phyloP scores from a whole-genome alignment of 1,284 basidiomycete genomes.

The Austroboletus niveus region DNA sequence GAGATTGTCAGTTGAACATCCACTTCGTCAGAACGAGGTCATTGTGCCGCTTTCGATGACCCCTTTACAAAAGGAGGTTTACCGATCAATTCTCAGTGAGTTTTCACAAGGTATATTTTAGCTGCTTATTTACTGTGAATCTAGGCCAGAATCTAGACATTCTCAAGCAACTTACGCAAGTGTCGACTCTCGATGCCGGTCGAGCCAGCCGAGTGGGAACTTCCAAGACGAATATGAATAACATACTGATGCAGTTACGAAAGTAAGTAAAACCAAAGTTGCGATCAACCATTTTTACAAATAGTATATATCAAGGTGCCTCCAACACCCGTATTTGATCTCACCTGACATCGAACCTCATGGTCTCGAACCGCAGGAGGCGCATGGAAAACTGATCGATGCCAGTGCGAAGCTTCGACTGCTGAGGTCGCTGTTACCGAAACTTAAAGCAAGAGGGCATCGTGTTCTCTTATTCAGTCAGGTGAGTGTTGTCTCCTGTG shows the following conservation, averaged over 20 bases:
- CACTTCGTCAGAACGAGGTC: constrained; percentile 66
- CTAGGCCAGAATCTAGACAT: constrained; percentile 68
- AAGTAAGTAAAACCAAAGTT: constrained; percentile 51
- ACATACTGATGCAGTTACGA: constrained; percentile 83
- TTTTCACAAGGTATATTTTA: neutral
- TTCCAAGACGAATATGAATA: constrained; percentile 62
- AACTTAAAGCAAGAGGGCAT: constrained; percentile 88
- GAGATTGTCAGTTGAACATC: constrained; percentile 8
- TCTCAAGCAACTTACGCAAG: constrained; percentile 56
- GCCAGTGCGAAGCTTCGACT: constrained; percentile 88
- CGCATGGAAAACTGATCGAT: constrained; percentile 79
- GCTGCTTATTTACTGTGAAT: constrained; percentile 8
- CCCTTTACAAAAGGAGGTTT: constrained; percentile 86
- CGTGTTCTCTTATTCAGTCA: constrained; percentile 97
- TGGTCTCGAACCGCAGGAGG: constrained; percentile 56
- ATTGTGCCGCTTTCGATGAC: constrained; percentile 93
- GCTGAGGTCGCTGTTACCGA: constrained; percentile 79
- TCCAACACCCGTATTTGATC: constrained; percentile 91
- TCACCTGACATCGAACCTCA: constrained; percentile 79
- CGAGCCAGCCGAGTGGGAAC: constrained; percentile 28
- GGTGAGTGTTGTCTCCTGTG: constrained; percentile 46
- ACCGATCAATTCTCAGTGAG: constrained; percentile 76
- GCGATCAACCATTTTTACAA: constrained; percentile 2
- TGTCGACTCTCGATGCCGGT: constrained; percentile 34
- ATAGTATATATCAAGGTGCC: constrained; percentile 47